Conservation (phyloP, 192 early-diverging fungal species). For the Podila minutissima region DNA sequence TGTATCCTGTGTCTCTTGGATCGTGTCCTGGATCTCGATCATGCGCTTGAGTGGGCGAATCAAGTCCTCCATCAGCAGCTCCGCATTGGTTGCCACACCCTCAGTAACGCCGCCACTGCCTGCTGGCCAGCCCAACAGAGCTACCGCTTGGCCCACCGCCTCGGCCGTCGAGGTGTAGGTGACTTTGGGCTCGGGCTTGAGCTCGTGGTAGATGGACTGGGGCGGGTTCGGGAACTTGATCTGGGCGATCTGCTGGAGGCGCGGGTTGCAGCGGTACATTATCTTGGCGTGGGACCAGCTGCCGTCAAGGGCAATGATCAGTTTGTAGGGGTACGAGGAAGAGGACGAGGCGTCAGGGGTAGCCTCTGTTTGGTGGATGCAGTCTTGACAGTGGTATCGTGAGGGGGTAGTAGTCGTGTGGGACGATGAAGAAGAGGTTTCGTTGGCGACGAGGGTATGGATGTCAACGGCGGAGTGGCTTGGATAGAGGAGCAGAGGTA, state of each 20-base stretch:
- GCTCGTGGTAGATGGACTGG: slow-evolving; percentile 44
- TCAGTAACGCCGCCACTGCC: neutral
- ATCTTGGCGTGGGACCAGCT: slow-evolving; percentile 54
- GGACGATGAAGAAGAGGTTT: neutral
- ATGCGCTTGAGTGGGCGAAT: slow-evolving; percentile 38
- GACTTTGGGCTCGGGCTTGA: slow-evolving; percentile 47
- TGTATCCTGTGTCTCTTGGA: neutral
- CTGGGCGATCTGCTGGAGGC: slow-evolving; percentile 41
- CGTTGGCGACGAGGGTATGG: slow-evolving; percentile 1
- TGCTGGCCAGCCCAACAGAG: slow-evolving; percentile 39
- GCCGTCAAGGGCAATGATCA: slow-evolving; percentile 48
- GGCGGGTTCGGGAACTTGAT: slow-evolving; percentile 48
- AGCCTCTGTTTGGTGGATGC: slow-evolving; percentile 5
- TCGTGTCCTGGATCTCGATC: slow-evolving; percentile 41
- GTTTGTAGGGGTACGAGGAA: slow-evolving; percentile 29
- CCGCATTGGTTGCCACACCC: slow-evolving; percentile 4
- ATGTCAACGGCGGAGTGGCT: slow-evolving; percentile 38
- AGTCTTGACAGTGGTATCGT: slow-evolving; percentile 29
- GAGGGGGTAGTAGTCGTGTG: neutral
- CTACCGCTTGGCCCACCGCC: slow-evolving; percentile 45
- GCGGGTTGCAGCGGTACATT: slow-evolving; percentile 51
- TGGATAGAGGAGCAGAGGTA: slow-evolving; percentile 40
- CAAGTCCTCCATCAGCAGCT: slow-evolving; percentile 32
- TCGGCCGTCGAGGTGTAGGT: slow-evolving; percentile 50
- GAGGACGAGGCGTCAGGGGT: neutral